These are phyloP conservation scores for Arthroderma sp. DNA, from an alignment of 2,329 filamentous ascomycete genomes.

Conservation along the genomic window DNA sequence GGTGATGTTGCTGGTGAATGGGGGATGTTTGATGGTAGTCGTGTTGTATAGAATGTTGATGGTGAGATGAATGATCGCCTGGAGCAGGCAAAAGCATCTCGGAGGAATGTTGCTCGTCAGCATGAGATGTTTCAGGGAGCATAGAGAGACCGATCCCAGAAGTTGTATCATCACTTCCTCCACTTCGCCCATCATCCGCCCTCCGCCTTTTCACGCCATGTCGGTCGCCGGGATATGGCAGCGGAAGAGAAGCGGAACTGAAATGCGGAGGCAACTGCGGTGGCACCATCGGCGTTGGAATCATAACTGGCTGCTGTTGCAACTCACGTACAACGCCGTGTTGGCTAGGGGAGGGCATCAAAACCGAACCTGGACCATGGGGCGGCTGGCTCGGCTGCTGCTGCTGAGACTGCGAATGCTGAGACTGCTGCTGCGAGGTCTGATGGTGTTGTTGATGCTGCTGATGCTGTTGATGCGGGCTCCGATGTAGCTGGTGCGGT, in stretches of 20 bases:
- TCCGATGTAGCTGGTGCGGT: constrained; percentile 24
- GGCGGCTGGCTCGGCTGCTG: constrained; percentile 16
- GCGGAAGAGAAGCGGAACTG: constrained; percentile 23
- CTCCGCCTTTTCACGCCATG: constrained; percentile 27
- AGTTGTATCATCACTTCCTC: constrained; percentile 19
- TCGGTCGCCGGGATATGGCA: constrained; percentile 20
- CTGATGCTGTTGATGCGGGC: constrained; percentile 23
- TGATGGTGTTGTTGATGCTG: constrained; percentile 23
- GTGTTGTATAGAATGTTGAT: constrained; percentile 22
- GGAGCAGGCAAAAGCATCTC: constrained; percentile 28
- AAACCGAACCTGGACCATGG: constrained; percentile 20
- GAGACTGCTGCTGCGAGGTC: constrained; percentile 20
- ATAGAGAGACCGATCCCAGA: constrained; percentile 25
- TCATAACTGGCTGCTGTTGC: constrained; percentile 22
- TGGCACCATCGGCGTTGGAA: constrained; percentile 16
- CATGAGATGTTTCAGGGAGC: constrained; percentile 22
- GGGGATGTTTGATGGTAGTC: constrained; percentile 31
- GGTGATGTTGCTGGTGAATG: constrained; percentile 55
- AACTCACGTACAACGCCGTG: constrained; percentile 24
- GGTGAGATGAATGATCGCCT: constrained; percentile 21
- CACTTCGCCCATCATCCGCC: constrained; percentile 22
- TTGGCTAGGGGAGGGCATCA: constrained; percentile 23
- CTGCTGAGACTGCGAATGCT: constrained; percentile 26
- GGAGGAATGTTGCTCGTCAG: constrained; percentile 23
- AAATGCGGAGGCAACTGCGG: constrained; percentile 28